Evolutionary conservation across 78 protist species (phyloP).

Genomic region (Dictyostelium citrinum): DNA sequence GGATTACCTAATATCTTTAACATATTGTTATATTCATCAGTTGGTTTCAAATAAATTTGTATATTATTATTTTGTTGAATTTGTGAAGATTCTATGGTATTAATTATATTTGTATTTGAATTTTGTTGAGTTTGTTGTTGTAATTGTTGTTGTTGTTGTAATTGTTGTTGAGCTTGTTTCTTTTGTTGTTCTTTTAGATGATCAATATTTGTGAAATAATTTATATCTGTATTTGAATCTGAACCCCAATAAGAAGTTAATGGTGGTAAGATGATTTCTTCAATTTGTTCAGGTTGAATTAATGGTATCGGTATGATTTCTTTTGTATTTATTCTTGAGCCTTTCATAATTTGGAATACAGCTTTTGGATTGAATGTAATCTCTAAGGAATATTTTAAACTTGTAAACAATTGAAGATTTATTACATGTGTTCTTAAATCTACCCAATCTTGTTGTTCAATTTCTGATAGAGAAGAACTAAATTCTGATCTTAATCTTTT

Average conservation of each 20-base stretch:
- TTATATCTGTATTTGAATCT: slow-evolving; percentile 27
- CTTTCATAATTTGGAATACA: slow-evolving; percentile 49
- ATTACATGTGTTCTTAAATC: slow-evolving; percentile 53
- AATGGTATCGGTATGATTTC: slow-evolving; percentile 28
- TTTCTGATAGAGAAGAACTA: slow-evolving; percentile 15
- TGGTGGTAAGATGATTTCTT: slow-evolving; percentile 67
- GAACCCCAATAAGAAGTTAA: slow-evolving; percentile 62
- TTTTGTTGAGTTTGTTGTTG: not conserved
- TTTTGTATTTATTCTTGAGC: slow-evolving; percentile 31
- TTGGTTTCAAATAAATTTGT: slow-evolving; percentile 47
- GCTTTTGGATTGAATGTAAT: slow-evolving; percentile 52
- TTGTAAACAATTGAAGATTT: slow-evolving; percentile 36
- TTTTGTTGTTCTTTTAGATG: slow-evolving; percentile 4
- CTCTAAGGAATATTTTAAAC: slow-evolving; percentile 27
- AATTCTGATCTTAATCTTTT: slow-evolving; percentile 16
- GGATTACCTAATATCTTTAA: slow-evolving; percentile 36
- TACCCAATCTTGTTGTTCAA: slow-evolving; percentile 57
- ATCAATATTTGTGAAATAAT: slow-evolving; percentile 36
- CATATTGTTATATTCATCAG: slow-evolving; percentile 43
- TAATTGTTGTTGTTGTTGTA: not conserved
- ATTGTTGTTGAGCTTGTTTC: not conserved
- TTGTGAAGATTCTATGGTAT: not conserved
- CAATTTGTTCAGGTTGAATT: not conserved
- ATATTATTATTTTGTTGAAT: slow-evolving; percentile 20
- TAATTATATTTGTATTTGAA: not conserved